These are phyloP conservation scores for Helotiales sp. DNA, from an alignment of 2,329 filamentous ascomycete species.

Conservation along the genomic window DNA sequence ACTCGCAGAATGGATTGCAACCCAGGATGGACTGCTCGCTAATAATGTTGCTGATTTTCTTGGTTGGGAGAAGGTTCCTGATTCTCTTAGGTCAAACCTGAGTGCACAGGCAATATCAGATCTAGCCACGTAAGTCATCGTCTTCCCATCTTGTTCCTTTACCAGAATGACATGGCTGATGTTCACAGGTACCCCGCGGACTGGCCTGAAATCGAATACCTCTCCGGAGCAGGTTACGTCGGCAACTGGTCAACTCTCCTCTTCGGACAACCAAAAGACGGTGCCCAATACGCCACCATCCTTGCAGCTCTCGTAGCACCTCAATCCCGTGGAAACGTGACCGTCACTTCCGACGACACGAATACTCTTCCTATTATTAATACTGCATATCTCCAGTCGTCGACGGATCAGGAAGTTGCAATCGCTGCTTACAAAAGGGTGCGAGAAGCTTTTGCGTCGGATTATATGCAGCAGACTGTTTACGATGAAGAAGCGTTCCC, in stretches of 20 bases:
- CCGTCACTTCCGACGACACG: slow-evolving; percentile 39
- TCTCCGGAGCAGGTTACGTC: slow-evolving; percentile 10
- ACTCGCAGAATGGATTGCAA: neutral
- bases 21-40: slow-evolving; percentile 8
- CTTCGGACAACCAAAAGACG: slow-evolving; percentile 9
- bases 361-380: slow-evolving; percentile 40
- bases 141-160: too few relatives aligned
- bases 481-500: slow-evolving; percentile 20
- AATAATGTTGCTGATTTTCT: slow-evolving; percentile 18
- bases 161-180: too few relatives aligned
- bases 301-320: slow-evolving; percentile 40
- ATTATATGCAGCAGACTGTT: slow-evolving; percentile 9
- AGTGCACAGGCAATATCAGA: neutral
- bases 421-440: slow-evolving; percentile 44
- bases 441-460: slow-evolving; percentile 33
- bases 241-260: slow-evolving; percentile 8
- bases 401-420: slow-evolving; percentile 45
- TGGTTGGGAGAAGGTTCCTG: slow-evolving; percentile 25
- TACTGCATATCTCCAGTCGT: slow-evolving; percentile 46
- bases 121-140: neutral
- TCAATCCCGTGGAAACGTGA: slow-evolving; percentile 45
- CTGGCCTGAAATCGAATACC: slow-evolving; percentile 26
- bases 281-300: slow-evolving; percentile 9
- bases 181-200: slow-evolving; percentile 16
- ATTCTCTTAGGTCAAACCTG: neutral